These are phyloP conservation scores for Neostapfia colusana DNA, from an alignment of 176 grass and related monocot species.

Conservation along the genomic window DNA sequence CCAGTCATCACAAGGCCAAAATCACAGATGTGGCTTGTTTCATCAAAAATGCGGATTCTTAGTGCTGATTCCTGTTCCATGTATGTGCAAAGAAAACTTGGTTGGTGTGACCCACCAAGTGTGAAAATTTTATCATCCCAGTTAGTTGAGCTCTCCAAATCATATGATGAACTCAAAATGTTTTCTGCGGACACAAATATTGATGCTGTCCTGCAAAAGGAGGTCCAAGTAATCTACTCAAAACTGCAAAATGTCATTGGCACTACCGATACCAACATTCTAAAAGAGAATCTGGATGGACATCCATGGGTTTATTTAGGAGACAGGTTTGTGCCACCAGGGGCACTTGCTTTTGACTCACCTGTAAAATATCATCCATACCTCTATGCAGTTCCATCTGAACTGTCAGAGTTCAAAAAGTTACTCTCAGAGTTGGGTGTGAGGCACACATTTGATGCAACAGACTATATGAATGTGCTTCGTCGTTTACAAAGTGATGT, in stretches of 20 bases:
- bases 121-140: constrained; percentile 66
- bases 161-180: constrained; percentile 71
- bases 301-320: constrained; percentile 86
- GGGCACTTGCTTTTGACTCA: constrained; percentile 91
- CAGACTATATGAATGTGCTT: constrained; percentile 82
- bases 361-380: constrained; percentile 96
- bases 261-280: constrained; percentile 43
- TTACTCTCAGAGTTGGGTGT: constrained; percentile 82
- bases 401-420: constrained; percentile 76
- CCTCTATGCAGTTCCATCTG: constrained; percentile 93
- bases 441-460: constrained; percentile 80
- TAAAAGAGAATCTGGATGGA: constrained; percentile 73
- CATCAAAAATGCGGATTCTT: constrained; percentile 88
- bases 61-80: constrained; percentile 70
- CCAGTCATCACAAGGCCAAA: constrained; percentile 72
- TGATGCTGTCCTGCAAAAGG: constrained; percentile 64
- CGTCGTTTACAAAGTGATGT: constrained; percentile 56
- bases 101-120: constrained; percentile 69
- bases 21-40: constrained; percentile 93
- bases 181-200: constrained; percentile 54
- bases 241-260: constrained; percentile 71
- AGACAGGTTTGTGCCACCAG: constrained; percentile 70
- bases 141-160: constrained; percentile 86
- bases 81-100: constrained; percentile 84
- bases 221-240: constrained; percentile 64